These are phyloP conservation scores for Ulmus americana DNA, from an alignment of 331 rosid genomes.

Conservation along the genomic window DNA sequence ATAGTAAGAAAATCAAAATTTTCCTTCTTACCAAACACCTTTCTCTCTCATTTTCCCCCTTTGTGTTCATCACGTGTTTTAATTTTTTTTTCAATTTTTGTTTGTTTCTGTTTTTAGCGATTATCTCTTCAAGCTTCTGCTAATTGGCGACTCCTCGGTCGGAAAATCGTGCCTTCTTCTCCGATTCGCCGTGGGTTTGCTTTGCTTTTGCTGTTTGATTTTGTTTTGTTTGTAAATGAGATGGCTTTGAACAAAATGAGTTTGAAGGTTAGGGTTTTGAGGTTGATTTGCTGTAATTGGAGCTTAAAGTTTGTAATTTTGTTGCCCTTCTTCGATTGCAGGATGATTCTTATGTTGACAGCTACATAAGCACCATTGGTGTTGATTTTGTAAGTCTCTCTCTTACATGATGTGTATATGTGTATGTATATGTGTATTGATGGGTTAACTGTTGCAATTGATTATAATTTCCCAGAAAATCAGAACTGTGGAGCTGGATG, in stretches of 20 bases:
- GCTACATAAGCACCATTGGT: slow-evolving; percentile 95
- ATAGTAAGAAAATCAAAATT: slow-evolving; percentile 36
- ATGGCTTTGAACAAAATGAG: background rate
- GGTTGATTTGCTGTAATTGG: background rate
- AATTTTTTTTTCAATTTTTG: background rate
- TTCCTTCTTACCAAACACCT: background rate
- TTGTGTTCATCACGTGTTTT: background rate
- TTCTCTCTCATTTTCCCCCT: background rate
- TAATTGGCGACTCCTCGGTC: slow-evolving; percentile 93
- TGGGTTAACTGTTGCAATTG: too few relatives aligned
- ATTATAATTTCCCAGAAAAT: slow-evolving; percentile 53
- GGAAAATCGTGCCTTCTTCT: slow-evolving; percentile 94
- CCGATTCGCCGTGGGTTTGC: slow-evolving; percentile 64
- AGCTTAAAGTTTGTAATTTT: background rate
- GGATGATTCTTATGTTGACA: slow-evolving; percentile 95
- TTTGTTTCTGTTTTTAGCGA: slow-evolving; percentile 43
- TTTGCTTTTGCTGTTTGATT: background rate
- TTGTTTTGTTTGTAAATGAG: background rate
- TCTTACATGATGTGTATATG: background rate
- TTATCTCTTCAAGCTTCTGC: slow-evolving; percentile 86
- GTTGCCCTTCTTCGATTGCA: slow-evolving; percentile 12
- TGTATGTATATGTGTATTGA: too few relatives aligned
- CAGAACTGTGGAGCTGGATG: slow-evolving; percentile 85
- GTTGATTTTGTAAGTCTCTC: slow-evolving; percentile 76
- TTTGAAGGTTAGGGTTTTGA: slow-evolving; percentile 10